Evolutionary conservation across 2,329 filamentous ascomycete genomes (phyloP).

Genomic region (Ceratocystis ficicola): DNA sequence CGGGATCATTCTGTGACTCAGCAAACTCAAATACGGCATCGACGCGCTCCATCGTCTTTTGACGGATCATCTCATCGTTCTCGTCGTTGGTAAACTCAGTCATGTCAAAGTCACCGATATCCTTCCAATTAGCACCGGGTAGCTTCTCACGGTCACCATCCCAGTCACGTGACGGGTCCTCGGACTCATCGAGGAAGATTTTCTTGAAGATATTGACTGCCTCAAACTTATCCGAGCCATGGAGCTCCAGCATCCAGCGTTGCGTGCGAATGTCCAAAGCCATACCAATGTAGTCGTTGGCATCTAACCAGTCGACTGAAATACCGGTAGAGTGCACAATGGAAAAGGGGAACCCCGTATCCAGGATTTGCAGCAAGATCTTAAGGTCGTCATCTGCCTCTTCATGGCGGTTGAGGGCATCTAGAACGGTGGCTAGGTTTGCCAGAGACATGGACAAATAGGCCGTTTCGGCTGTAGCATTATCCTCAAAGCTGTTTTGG

Average conservation of each 20-base stretch:
- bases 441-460: slow-evolving; percentile 26
- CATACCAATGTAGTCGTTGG: slow-evolving; percentile 24
- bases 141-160: slow-evolving; percentile 23
- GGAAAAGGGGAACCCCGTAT: slow-evolving; percentile 28
- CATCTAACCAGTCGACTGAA: slow-evolving; percentile 22
- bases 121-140: slow-evolving; percentile 17
- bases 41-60: slow-evolving; percentile 16
- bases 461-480: slow-evolving; percentile 14
- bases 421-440: slow-evolving; percentile 31
- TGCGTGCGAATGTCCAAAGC: slow-evolving; percentile 32
- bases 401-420: slow-evolving; percentile 24
- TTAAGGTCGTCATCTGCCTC: slow-evolving; percentile 23
- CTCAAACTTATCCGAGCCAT: slow-evolving; percentile 22
- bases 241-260: slow-evolving; percentile 27
- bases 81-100: slow-evolving; percentile 19
- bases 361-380: slow-evolving; percentile 28
- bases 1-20: slow-evolving; percentile 15
- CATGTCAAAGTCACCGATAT: slow-evolving; percentile 20
- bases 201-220: slow-evolving; percentile 26
- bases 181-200: slow-evolving; percentile 28
- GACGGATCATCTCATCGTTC: slow-evolving; percentile 15
- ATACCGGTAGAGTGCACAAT: slow-evolving; percentile 25
- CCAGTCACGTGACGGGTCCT: slow-evolving; percentile 25
- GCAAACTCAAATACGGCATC: slow-evolving; percentile 19
- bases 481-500: slow-evolving; percentile 11